These are phyloP conservation scores for Neurospora sp. DNA, from an alignment of 495 filamentous ascomycete species.

Conservation along the genomic window DNA sequence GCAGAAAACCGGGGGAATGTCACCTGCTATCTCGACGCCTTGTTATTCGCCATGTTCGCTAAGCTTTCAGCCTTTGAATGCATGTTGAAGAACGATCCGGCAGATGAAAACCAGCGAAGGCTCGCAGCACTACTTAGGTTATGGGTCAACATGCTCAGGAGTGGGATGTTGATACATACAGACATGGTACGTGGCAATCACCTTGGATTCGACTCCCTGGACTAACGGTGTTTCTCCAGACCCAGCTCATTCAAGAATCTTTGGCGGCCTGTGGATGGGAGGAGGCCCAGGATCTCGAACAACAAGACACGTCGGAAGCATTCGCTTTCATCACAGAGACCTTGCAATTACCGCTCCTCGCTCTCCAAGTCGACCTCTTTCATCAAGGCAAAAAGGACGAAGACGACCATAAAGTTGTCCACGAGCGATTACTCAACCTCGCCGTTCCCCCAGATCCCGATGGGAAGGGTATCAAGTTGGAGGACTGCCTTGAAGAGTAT, in stretches of 20 bases:
- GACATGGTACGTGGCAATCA: conserved; percentile 58
- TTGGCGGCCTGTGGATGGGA: conserved; percentile 86
- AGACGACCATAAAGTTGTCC: conserved; percentile 89
- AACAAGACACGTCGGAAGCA: conserved; percentile 92
- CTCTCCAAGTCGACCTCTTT: conserved; percentile 89
- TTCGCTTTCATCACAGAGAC: conserved; percentile 90
- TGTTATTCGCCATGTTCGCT: conserved; percentile 97
- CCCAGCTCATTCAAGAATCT: conserved; percentile 68
- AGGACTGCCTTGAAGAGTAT: conserved; percentile 85
- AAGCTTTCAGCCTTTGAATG: conserved; percentile 82
- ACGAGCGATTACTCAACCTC: conserved; percentile 85
- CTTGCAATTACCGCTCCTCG: conserved; percentile 76
- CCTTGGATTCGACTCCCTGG: neutral
- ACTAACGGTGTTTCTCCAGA: conserved; percentile 44
- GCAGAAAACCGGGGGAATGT: conserved; percentile 78
- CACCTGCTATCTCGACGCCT: conserved; percentile 83
- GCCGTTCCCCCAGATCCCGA: conserved; percentile 60
- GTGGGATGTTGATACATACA: conserved; percentile 72
- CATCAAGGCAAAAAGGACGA: conserved; percentile 75
- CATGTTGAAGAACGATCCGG: conserved; percentile 52
- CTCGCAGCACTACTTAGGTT: conserved; percentile 66
- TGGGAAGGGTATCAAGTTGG: conserved; percentile 59
- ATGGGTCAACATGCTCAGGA: conserved; percentile 87
- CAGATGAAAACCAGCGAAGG: conserved; percentile 60
- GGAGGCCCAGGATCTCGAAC: conserved; percentile 62